Percentiles rank a stretch among this genome's conserved stretches.
phyloP scores from a whole-genome alignment of 345 rosid species.

The Microcos paniculata region DNA sequence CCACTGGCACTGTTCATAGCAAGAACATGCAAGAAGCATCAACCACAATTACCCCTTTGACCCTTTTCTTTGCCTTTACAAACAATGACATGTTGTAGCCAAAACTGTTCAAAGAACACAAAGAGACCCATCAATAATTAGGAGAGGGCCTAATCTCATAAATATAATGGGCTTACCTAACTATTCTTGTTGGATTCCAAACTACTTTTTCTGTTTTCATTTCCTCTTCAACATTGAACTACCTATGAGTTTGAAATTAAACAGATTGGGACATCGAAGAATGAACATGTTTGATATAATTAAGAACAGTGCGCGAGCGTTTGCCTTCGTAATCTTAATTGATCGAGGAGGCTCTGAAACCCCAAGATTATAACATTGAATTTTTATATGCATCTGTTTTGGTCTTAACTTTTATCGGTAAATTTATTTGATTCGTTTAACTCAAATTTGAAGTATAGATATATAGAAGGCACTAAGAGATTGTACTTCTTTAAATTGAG shows the following conservation, averaged over 20 bases:
- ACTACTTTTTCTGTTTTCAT: not conserved
- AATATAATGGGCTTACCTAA: constrained; percentile 15
- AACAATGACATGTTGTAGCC: constrained; percentile 8
- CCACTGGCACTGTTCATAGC: not conserved
- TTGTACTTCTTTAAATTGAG: not conserved
- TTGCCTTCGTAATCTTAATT: not conserved
- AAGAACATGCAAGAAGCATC: not conserved
- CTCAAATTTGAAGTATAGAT: not conserved
- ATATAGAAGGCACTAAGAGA: not conserved
- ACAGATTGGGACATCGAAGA: constrained; percentile 28
- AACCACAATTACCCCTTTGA: constrained; percentile 5
- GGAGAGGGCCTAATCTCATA: not conserved
- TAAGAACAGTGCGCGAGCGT: not conserved
- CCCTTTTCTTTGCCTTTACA: not conserved
- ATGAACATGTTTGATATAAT: not conserved
- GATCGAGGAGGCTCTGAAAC: not conserved
- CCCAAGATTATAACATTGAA: not conserved
- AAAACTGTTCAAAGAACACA: constrained; percentile 7
- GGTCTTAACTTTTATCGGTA: not conserved
- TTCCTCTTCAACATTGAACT: not conserved
- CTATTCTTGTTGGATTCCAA: constrained; percentile 9
- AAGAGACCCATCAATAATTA: not conserved
- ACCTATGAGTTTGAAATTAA: not conserved
- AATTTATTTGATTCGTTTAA: too few relatives aligned
- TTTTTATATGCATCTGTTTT: too few relatives aligned